phyloP scores from a whole-genome alignment of 2,329 filamentous ascomycete genomes.

The Samsoniella hepiali region DNA sequence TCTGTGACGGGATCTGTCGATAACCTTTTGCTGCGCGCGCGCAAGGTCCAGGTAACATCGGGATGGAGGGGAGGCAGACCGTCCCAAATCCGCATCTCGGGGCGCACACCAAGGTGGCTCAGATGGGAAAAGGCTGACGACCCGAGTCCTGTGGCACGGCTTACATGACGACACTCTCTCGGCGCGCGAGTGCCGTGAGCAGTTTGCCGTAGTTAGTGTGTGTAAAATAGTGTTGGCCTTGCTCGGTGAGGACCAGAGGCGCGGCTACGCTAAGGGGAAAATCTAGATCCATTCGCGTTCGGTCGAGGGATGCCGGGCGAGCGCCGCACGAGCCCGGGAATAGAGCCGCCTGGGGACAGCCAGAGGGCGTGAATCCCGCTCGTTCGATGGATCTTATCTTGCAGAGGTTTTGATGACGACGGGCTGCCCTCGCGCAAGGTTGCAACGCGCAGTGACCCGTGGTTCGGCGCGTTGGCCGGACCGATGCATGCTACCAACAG shows the following conservation, averaged over 20 bases:
- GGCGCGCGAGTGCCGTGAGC: background rate
- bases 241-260: background rate
- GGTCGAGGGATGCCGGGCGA: background rate
- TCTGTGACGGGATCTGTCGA: constrained; percentile 10
- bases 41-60: background rate
- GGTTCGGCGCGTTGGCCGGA: background rate
- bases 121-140: constrained; percentile 11
- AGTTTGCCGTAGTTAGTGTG: background rate
- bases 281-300: background rate
- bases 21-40: background rate
- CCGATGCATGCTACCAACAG: background rate
- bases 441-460: background rate
- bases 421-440: too few species aligned
- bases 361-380: background rate
- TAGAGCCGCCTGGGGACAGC: background rate
- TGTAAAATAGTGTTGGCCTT: background rate
- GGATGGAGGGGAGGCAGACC: background rate
- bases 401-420: too few species aligned
- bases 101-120: constrained; percentile 1
- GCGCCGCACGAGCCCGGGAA: background rate
- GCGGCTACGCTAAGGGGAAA: background rate
- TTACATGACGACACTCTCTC: background rate
- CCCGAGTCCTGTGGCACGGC: background rate
- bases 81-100: constrained; percentile 4
- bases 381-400: background rate